Evolutionary conservation across 1,139 yeast genomes (phyloP).

Genomic region (Pichia inconspicua): DNA sequence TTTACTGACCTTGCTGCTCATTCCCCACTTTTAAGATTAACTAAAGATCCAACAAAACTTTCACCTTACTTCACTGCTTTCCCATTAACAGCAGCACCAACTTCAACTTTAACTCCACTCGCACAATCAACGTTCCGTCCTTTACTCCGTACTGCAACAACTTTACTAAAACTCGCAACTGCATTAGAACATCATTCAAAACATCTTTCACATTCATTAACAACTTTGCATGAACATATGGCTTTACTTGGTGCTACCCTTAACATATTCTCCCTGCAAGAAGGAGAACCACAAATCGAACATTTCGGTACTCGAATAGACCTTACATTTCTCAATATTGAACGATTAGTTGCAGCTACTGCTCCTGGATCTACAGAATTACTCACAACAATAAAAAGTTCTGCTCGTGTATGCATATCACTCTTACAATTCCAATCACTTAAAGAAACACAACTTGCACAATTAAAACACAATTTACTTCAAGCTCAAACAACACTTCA

Average conservation of each 20-base stretch:
- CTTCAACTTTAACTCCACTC: background rate
- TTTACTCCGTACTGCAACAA: background rate
- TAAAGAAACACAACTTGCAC: background rate
- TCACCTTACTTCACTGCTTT: constrained; percentile 28
- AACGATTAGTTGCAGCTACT: background rate
- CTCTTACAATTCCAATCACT: background rate
- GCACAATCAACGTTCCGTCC: background rate
- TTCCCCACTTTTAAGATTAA: constrained; percentile 25
- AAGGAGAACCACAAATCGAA: background rate
- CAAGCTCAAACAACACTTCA: background rate
- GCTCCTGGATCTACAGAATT: background rate
- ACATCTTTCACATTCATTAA: background rate
- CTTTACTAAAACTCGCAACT: background rate
- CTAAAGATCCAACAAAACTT: constrained; percentile 26
- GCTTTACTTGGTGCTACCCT: background rate
- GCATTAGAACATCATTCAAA: background rate
- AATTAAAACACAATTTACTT: too few relatives aligned
- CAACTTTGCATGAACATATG: background rate
- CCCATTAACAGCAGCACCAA: constrained; percentile 21
- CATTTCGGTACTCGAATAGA: background rate
- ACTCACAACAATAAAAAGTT: background rate
- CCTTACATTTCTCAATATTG: background rate
- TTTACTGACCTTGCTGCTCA: constrained; percentile 27
- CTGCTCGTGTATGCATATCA: background rate
- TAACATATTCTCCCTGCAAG: background rate